Percentiles rank a stretch among this genome's conserved stretches.
These are phyloP conservation scores for Mortierella sp. DNA, from an alignment of 371 early-diverging fungal genomes.

Conservation along the genomic window DNA sequence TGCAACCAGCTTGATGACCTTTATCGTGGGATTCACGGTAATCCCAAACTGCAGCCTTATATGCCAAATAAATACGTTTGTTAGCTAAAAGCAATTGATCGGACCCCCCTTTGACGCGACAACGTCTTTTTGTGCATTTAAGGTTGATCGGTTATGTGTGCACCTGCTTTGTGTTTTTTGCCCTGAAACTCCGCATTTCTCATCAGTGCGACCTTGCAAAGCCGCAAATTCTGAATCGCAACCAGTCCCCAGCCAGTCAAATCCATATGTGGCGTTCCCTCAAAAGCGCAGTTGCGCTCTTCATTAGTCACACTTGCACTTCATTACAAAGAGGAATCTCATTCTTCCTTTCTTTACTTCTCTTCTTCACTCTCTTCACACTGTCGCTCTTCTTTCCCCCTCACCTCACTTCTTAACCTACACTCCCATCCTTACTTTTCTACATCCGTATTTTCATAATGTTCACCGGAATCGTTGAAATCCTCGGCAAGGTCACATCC, in stretches of 20 bases:
- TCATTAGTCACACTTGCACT: not conserved
- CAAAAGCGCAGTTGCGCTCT: constrained; percentile 1
- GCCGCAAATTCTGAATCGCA: constrained; percentile 1
- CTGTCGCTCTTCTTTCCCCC: no score
- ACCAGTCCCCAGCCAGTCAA: not conserved
- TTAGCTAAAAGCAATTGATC: no score
- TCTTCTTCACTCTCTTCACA: not conserved
- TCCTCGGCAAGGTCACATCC: constrained; percentile 82
- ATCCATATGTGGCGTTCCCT: not conserved
- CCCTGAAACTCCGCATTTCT: no score
- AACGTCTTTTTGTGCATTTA: no score
- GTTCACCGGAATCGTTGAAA: constrained; percentile 98
- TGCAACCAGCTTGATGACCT: constrained; percentile 15
- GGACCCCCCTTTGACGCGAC: no score
- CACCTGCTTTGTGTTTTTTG: no score
- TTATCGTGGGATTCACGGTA: not conserved
- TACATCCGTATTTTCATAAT: constrained; percentile 59
- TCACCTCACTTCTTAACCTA: not conserved
- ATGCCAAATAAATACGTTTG: no score
- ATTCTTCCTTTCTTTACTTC: not conserved
- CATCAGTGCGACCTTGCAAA: not conserved
- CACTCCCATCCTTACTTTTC: not conserved
- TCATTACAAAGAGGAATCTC: not conserved
- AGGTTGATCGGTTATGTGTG: no score
- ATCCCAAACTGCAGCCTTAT: constrained; percentile 7